A percentile compares a stretch with the other conserved stretches of the same genome.
Conservation (phyloP, 2,329 filamentous ascomycete genomes). For the Epicoccum sorghinum region DNA sequence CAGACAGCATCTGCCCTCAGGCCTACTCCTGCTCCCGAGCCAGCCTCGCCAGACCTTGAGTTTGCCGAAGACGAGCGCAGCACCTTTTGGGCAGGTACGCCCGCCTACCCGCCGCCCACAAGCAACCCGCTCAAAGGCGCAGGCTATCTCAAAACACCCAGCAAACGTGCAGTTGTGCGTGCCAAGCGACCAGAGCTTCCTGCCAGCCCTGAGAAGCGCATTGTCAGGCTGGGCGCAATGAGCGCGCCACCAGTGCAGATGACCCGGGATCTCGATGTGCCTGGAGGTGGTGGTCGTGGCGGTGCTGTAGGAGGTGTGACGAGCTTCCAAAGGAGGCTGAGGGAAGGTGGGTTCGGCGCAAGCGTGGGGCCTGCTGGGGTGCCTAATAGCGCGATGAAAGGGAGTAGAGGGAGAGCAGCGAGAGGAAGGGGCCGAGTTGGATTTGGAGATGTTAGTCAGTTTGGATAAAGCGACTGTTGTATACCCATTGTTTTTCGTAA, state of each 20-base stretch:
- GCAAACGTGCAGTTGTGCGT: conserved; percentile 47
- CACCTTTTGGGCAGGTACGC: conserved; percentile 39
- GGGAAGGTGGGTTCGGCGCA: conserved; percentile 36
- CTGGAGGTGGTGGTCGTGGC: conserved; percentile 10
- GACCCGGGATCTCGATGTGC: background rate
- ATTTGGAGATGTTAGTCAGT: conserved; percentile 31
- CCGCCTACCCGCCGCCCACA: conserved; percentile 21
- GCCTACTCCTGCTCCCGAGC: conserved; percentile 9
- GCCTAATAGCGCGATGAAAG: conserved; percentile 17
- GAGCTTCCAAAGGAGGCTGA: conserved; percentile 42
- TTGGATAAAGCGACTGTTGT: conserved; percentile 16
- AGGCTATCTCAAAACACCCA: conserved; percentile 56
- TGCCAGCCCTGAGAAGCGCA: conserved; percentile 32
- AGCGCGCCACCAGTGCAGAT: conserved; percentile 39
- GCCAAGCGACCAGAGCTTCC: conserved; percentile 39
- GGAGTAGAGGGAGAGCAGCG: conserved; percentile 13
- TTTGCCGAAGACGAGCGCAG: conserved; percentile 15
- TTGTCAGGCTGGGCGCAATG: conserved; percentile 24
- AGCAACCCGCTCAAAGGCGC: conserved; percentile 22
- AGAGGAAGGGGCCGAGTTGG: conserved; percentile 26
- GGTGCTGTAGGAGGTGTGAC: conserved; percentile 27
- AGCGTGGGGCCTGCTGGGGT: conserved; percentile 4
- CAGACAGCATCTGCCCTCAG: background rate
- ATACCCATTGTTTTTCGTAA: conserved; percentile 1
- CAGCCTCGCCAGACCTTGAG: conserved; percentile 10